Evolutionary conservation across 2,329 filamentous ascomycete species (phyloP), one percentile per base, ranked within the genome.

Genomic region (Malbranchea cinnamomea): DNA sequence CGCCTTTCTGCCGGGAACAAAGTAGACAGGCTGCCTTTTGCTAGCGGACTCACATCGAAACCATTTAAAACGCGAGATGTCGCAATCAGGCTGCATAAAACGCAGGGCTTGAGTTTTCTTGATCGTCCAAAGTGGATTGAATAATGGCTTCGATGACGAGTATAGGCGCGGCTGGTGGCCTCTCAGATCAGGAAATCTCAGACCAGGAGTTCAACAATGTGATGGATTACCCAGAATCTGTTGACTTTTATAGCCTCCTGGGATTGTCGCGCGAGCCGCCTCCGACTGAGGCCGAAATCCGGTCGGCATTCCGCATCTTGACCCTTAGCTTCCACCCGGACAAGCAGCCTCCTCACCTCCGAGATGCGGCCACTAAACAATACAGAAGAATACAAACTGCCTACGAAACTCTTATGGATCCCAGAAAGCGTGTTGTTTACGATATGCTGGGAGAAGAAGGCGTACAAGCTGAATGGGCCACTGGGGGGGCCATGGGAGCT

Each of bases 321-420:
- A 54, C 53, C 6, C 47, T 59, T 14, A 57, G 52, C 37, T 60
- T 61, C 33, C 57, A 61, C 29, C 57, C 57, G 11, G 57, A 61
- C 39, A 60, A 60, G 37, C 57, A 61, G 31, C 57, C 57, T 4
- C 28, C 45, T 21, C 45, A 56, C 23, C 40, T 53, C 19, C 52
- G 46, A 22, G 48, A 54, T 11, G 46, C 49, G 0, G 57, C 57
- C 5, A 39, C 48, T 34, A 40, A 35, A 6, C 50, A 59, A n/a
- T 60, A 57, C 33, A 44, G 40, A 23, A 46, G 41, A 19, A 54
- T 61, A 32, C 47, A 48, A 12, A 46, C 48, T n/a, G 57, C 57
- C 11, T 60, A 60, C 32, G 52, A 56, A 33, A 53, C 53, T 4
- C 47, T 61, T 5, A 45, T 53, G 13, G 55, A 61, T 34, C 47